phyloP scores from a whole-genome alignment of 345 rosid species.

The Turnera subulata region DNA sequence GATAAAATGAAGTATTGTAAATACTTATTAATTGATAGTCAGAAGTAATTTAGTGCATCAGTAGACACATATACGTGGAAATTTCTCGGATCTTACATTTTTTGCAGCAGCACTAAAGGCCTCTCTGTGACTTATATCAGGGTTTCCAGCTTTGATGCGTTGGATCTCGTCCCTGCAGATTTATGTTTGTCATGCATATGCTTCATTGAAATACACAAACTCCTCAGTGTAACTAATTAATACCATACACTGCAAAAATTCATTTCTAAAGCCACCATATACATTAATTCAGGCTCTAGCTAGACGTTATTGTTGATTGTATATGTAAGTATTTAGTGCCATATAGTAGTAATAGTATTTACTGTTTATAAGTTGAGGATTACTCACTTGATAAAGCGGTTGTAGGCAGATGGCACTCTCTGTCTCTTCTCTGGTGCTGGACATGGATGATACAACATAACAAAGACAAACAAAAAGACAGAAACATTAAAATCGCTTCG shows the following conservation, averaged over 20 bases:
- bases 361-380: neutral
- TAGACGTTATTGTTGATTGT: neutral
- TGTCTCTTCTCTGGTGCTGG: slow-evolving; percentile 99
- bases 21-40: no score
- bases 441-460: slow-evolving; percentile 38
- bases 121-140: slow-evolving; percentile 99
- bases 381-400: slow-evolving; percentile 98
- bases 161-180: slow-evolving; percentile 92
- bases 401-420: slow-evolving; percentile 99
- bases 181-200: slow-evolving; percentile 10
- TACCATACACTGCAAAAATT: no score
- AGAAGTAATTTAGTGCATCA: no score
- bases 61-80: no score
- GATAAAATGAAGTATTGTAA: no score
- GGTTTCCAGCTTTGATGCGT: slow-evolving; percentile 97
- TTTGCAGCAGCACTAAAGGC: slow-evolving; percentile 99
- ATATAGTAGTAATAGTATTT: neutral
- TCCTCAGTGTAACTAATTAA: neutral
- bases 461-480: slow-evolving; percentile 44
- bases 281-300: no score
- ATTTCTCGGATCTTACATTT: slow-evolving; percentile 59
- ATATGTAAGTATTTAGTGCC: neutral
- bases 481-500: slow-evolving; percentile 35
- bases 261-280: no score
- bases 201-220: neutral